Evolutionary conservation across 371 early-diverging fungal genomes (phyloP), one percentile per base, ranked within the genome.

Genomic region (Quaeritorhiza haematococci): DNA sequence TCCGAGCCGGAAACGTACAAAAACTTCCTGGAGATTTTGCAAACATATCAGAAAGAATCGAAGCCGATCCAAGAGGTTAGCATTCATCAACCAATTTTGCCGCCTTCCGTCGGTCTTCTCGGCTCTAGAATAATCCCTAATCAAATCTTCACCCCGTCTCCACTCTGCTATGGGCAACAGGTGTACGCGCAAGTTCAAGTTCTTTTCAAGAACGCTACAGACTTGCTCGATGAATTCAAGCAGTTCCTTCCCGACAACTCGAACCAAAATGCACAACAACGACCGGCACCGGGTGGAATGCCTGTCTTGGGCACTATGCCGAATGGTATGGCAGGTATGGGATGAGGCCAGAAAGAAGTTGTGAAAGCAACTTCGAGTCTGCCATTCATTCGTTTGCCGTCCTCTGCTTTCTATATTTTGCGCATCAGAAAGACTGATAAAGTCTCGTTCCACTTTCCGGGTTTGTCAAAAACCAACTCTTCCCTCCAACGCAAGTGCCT

Each of bases 181-280:
- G 95, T 97, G 0, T 96, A 94, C 68, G 79, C 85, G 0, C 90
- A 93, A 65, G 93, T 96, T 6, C 84, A 88, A 48, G 66, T 78
- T 13, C 67, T 98, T 42, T 95, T 98, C 66, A 79, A 84, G 33
- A 79, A 75, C 10, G 90, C 90, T 0, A 85, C 88, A 0, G 96
- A 96, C 70, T 71, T 98, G 41, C 64, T 98, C 52, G 92, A 90
- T 33, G 97, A 98, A 68, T 96, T 98, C 66, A 92, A 91, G 71
- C 93, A 93, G 63, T 98, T 98, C 68, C 69, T 97, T 38, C 96
- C 98, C 0, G 92, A 92, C 55, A 63, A 61, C 55, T 56, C 49
- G 33, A 42, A 52, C n/a, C 41, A 42, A 28, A 32, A 52, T 45
- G 68, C 43, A 33, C 64, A 51, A n/a, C n/a, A n/a, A n/a, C n/a